phyloP scores from a whole-genome alignment of 345 rosid genomes.

The Syzygium oleosum region DNA sequence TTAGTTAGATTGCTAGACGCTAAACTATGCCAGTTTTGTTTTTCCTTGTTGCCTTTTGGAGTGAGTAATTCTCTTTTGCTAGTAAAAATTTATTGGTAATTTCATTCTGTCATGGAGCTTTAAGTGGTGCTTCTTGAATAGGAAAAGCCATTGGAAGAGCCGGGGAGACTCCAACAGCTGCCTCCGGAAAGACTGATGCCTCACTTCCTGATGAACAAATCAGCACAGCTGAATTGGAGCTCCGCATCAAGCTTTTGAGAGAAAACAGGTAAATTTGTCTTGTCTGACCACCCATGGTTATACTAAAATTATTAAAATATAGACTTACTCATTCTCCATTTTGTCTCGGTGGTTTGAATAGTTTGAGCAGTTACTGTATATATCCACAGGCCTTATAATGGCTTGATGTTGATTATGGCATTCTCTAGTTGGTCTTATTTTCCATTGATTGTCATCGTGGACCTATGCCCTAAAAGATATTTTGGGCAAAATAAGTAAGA shows the following conservation, averaged over 20 bases:
- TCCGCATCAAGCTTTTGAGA: slow-evolving; percentile 61
- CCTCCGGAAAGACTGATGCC: slow-evolving; percentile 28
- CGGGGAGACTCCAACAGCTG: slow-evolving; percentile 41
- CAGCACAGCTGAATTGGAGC: slow-evolving; percentile 54
- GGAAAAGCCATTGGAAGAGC: slow-evolving; percentile 61
- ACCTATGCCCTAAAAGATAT: background rate
- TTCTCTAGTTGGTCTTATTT: background rate
- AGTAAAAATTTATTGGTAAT: background rate
- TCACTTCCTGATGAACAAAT: slow-evolving; percentile 53
- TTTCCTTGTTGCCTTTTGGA: background rate
- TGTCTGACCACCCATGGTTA: background rate
- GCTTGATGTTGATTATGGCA: background rate
- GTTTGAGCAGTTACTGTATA: background rate
- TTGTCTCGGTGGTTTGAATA: background rate
- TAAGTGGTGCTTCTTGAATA: slow-evolving; percentile 16
- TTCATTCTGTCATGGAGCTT: background rate
- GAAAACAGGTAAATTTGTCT: slow-evolving; percentile 45
- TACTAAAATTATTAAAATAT: background rate
- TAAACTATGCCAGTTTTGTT: background rate
- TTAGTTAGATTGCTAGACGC: background rate
- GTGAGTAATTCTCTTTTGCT: background rate
- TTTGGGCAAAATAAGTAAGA: background rate
- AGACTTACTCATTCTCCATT: background rate
- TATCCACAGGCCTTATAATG: background rate
- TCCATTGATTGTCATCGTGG: background rate